phyloP scores from a whole-genome alignment of 1,139 yeast genomes.

The Suhomyces kunorum region DNA sequence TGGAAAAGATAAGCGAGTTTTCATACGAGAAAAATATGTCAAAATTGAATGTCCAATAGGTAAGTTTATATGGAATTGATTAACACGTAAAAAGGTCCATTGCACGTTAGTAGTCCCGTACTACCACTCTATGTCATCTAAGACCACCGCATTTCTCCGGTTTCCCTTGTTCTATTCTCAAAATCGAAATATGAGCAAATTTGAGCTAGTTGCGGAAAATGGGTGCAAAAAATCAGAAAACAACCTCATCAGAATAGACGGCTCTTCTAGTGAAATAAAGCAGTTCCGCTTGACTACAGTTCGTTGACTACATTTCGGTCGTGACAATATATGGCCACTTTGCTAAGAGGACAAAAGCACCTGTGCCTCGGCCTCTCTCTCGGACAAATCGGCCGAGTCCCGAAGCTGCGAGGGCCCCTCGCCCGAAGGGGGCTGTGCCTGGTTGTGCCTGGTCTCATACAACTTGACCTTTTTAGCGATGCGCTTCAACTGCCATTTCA shows the following conservation, averaged over 20 bases:
- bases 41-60: too few species aligned
- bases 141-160: too few species aligned
- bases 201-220: background rate
- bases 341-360: constrained; percentile 6
- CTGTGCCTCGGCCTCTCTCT: constrained; percentile 15
- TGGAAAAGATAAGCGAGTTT: background rate
- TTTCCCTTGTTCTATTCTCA: background rate
- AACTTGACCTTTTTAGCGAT: constrained; percentile 23
- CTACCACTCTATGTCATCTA: too few species aligned
- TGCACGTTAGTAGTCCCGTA: too few species aligned
- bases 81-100: too few species aligned
- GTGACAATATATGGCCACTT: too few species aligned
- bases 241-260: too few species aligned
- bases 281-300: too few species aligned
- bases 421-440: constrained; percentile 1
- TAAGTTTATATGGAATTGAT: too few species aligned
- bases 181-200: background rate
- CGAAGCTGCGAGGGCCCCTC: background rate
- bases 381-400: constrained; percentile 4
- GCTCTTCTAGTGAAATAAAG: too few species aligned
- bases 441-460: constrained; percentile 18
- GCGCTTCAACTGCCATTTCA: constrained; percentile 27
- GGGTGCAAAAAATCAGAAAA: background rate
- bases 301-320: too few species aligned
- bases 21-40: too few species aligned